Conservation (phyloP, 495 filamentous ascomycete species). For the Clohesyomyces aquaticus region DNA sequence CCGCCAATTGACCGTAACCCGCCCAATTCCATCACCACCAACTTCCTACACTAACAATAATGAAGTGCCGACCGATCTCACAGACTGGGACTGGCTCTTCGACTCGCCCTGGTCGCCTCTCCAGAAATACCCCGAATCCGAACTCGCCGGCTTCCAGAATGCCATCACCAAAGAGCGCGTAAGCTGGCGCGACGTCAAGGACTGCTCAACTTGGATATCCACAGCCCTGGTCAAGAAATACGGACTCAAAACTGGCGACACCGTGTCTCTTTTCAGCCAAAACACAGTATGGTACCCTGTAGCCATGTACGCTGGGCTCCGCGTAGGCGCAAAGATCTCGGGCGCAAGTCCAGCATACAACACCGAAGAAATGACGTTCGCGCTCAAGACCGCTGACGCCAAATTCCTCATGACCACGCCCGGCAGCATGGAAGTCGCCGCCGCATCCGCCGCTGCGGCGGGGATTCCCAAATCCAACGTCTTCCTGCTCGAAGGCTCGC, state of each 20-base stretch:
- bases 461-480: constrained; percentile 56
- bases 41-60: constrained; percentile 13
- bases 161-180: constrained; percentile 60
- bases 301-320: constrained; percentile 59
- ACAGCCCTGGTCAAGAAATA: constrained; percentile 59
- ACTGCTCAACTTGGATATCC: constrained; percentile 57
- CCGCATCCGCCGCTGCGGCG: constrained; percentile 55
- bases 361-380: constrained; percentile 65
- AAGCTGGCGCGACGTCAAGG: constrained; percentile 56
- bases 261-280: constrained; percentile 59
- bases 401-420: constrained; percentile 62
- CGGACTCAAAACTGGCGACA: constrained; percentile 54
- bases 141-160: constrained; percentile 58
- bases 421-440: constrained; percentile 55
- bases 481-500: constrained; percentile 59
- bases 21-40: not conserved
- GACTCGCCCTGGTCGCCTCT: constrained; percentile 56
- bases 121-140: constrained; percentile 40
- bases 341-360: constrained; percentile 64
- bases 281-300: constrained; percentile 67
- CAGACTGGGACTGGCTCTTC: constrained; percentile 66
- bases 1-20: constrained; percentile 46
- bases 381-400: constrained; percentile 56
- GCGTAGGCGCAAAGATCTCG: constrained; percentile 56
- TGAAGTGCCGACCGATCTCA: constrained; percentile 56